A percentile compares a stretch with the other conserved stretches of the same genome.
Conservation (phyloP, 306 rosid species). For the Rosa rugosa region DNA sequence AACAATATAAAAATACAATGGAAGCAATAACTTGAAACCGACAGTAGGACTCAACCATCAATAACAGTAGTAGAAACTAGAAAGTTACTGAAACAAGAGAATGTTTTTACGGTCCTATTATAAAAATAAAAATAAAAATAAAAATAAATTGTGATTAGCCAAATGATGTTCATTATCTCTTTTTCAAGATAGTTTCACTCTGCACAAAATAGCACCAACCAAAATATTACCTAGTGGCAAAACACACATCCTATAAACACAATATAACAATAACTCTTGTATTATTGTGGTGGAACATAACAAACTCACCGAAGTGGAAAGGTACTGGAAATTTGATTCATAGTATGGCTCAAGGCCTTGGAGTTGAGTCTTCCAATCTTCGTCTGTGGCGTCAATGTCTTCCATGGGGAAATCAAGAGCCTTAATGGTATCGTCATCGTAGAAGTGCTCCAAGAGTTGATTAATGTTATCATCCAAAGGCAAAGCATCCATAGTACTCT, state of each 20-base stretch:
- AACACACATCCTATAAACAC: background rate
- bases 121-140: background rate
- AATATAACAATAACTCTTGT: no score
- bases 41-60: background rate
- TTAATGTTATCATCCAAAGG: constrained; percentile 49
- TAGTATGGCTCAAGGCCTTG: constrained; percentile 39
- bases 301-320: constrained; percentile 53
- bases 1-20: background rate
- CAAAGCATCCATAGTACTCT: constrained; percentile 59
- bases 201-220: background rate
- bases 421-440: constrained; percentile 38
- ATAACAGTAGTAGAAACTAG: background rate
- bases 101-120: background rate
- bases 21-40: background rate
- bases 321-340: constrained; percentile 9
- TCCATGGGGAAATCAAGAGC: constrained; percentile 71
- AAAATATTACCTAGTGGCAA: background rate
- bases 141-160: background rate
- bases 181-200: background rate
- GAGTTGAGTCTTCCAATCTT: constrained; percentile 61
- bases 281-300: background rate
- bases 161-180: background rate
- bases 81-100: background rate
- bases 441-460: constrained; percentile 48
- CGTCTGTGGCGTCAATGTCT: constrained; percentile 58